Percentiles rank a stretch among this genome's conserved stretches.
These are phyloP conservation scores for Arachis monticola DNA, from an alignment of 331 rosid genomes.

Conservation along the genomic window DNA sequence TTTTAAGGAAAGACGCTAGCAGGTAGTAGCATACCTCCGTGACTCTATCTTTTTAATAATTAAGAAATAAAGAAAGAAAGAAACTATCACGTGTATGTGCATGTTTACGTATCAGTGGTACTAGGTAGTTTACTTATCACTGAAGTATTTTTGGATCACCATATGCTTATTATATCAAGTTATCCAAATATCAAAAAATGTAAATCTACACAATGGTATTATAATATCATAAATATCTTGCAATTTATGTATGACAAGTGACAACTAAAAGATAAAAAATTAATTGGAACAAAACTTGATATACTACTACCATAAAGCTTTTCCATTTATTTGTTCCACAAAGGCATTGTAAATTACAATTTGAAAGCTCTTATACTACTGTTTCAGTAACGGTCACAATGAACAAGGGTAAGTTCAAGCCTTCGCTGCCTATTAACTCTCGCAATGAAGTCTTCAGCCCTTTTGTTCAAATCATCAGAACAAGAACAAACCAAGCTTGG, in stretches of 20 bases:
- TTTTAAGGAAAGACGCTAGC: too few relatives aligned
- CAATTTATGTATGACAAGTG: not conserved
- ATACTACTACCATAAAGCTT: slow-evolving; percentile 1
- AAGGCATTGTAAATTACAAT: not conserved
- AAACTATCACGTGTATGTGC: slow-evolving; percentile 8
- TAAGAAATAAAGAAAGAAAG: too few relatives aligned
- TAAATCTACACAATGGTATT: not conserved
- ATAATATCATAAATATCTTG: too few relatives aligned
- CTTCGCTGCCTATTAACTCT: slow-evolving; percentile 70
- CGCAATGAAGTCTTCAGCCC: slow-evolving; percentile 87
- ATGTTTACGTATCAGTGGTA: slow-evolving; percentile 38
- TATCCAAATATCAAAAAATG: not conserved
- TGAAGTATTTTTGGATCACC: slow-evolving; percentile 36
- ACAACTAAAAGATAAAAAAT: not conserved
- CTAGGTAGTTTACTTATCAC: slow-evolving; percentile 38
- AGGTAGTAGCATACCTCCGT: too few relatives aligned
- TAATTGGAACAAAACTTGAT: slow-evolving; percentile 14
- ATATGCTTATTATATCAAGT: not conserved
- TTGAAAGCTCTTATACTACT: slow-evolving; percentile 2
- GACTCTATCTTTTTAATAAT: too few relatives aligned
- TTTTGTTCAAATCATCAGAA: slow-evolving; percentile 63
- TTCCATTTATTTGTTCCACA: not conserved
- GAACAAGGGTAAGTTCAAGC: slow-evolving; percentile 60
- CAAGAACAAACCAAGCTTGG: not conserved
- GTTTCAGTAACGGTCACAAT: slow-evolving; percentile 36